These are phyloP conservation scores for Triticum aestivum DNA, from an alignment of 176 grass and related monocot genomes.

Conservation along the genomic window DNA sequence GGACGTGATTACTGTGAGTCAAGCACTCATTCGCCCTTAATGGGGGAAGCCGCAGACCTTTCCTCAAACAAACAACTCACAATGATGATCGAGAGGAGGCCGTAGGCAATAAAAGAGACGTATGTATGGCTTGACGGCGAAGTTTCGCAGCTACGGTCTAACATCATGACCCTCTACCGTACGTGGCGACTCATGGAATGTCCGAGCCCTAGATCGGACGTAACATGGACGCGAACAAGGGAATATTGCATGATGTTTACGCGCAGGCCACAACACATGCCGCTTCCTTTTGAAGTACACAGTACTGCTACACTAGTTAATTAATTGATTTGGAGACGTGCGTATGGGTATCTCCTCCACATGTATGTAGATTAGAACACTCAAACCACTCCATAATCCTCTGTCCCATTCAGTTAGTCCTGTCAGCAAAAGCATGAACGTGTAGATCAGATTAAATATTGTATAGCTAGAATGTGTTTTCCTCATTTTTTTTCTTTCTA, in stretches of 20 bases:
- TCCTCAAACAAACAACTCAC: neutral
- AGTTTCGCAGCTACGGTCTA: slow-evolving; percentile 24
- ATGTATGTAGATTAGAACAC: neutral
- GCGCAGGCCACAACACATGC: neutral
- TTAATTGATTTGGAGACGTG: neutral
- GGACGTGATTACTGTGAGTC: no score
- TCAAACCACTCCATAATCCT: slow-evolving; percentile 13
- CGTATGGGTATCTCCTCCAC: neutral
- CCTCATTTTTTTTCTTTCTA: no score
- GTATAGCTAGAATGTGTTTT: no score
- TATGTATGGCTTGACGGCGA: slow-evolving; percentile 23
- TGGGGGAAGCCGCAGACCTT: no score
- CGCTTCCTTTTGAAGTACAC: slow-evolving; percentile 19
- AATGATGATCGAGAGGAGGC: neutral
- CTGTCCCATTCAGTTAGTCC: slow-evolving; percentile 33
- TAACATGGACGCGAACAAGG: slow-evolving; percentile 43
- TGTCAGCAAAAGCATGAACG: slow-evolving; percentile 29
- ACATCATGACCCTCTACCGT: slow-evolving; percentile 24
- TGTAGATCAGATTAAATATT: slow-evolving; percentile 14
- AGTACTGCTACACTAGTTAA: neutral
- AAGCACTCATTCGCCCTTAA: no score
- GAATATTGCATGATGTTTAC: slow-evolving; percentile 23
- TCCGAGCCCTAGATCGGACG: slow-evolving; percentile 8
- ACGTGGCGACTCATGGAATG: slow-evolving; percentile 17
- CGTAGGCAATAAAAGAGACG: slow-evolving; percentile 24